Evolutionary conservation across 2,329 filamentous ascomycete genomes (phyloP), one percentile per base, ranked within the genome.

Genomic region (Lithohypha guttulata): DNA sequence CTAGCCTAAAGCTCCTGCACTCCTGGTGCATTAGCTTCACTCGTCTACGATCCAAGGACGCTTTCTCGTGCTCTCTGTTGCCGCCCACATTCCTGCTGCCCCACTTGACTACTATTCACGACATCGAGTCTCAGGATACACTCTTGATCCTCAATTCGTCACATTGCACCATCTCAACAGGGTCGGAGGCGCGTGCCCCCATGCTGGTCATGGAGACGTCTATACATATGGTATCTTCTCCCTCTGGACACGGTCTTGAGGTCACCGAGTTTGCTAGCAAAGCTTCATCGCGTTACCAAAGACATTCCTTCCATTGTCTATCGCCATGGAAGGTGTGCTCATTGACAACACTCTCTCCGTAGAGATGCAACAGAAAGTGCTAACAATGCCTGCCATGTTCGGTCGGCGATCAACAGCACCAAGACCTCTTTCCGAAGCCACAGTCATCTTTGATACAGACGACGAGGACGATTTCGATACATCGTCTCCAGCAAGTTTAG

Each of bases 381-480:
- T 46, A 18, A 43, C 19, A 5, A 26, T 41, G 17, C 31, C 47
- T 14, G 44, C 45, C 13, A 49, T 51, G 47, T 34, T 49, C 17
- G 35, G 39, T 32, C 40, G 41, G 11, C 43, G 39, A 22, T 50
- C 42, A 25, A 37, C 21, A 17, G 40, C 21, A 19, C 48, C 47
- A 18, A 47, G 53, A 9, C 56, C 56, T 5, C 41, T 53, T 3
- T 60, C 58, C n/a, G 52, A 54, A 36, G 46, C 54, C 0, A 61
- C 58, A 0, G 56, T 59, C 33, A 58, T 59, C 11, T 48, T 56
- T 20, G 57, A 60, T 32, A 55, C 55, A 7, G 58, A 61, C 30
- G 55, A 54, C 26, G 58, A 59, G 27, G 55, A 55, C 4, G 57
- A 59, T 26, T 52, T 42, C 7, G 43, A 53, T 11, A 41, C 41